Percentiles rank a stretch among this genome's conserved stretches.
Evolutionary conservation across 2,329 filamentous ascomycete species (phyloP).

Genomic region (Fusarium cyanostomum): DNA sequence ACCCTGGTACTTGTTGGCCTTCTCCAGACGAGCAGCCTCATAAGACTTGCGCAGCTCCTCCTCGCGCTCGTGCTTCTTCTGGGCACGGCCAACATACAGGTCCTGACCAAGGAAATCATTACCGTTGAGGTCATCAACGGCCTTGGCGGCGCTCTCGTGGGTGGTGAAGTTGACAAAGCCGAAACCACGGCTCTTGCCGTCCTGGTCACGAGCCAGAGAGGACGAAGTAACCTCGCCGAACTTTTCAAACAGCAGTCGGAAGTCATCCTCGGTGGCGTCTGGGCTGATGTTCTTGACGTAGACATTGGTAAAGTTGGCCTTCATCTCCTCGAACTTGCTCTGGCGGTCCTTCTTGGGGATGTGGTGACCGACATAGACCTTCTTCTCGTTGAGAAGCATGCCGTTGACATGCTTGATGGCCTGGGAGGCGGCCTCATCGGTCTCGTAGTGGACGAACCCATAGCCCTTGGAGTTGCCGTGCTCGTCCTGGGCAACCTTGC

Average conservation of each 20-base stretch:
- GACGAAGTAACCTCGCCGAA: conserved; percentile 96
- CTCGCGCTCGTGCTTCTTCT: conserved; percentile 99
- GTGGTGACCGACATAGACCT: conserved; percentile 99
- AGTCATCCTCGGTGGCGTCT: conserved; percentile 91
- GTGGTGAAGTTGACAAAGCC: conserved; percentile 96
- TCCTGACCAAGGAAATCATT: conserved; percentile 94
- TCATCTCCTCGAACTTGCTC: conserved; percentile 99
- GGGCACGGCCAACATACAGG: conserved; percentile 95
- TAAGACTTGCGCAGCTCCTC: conserved; percentile 99
- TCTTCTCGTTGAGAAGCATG: conserved; percentile 99
- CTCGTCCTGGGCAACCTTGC: conserved; percentile 99
- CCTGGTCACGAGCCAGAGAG: conserved; percentile 86
- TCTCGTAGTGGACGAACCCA: conserved; percentile 99
- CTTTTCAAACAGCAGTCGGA: conserved; percentile 91
- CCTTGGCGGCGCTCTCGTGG: conserved; percentile 85
- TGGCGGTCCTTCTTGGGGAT: conserved; percentile 99
- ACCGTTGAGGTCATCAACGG: conserved; percentile 91
- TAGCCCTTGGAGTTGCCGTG: conserved; percentile 97
- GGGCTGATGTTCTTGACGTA: conserved; percentile 97
- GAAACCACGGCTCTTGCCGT: conserved; percentile 94
- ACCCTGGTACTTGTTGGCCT: conserved; percentile 98
- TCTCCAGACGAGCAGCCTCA: conserved; percentile 96
- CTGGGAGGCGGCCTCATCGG: conserved; percentile 93
- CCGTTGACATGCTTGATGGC: conserved; percentile 99
- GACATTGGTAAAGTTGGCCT: conserved; percentile 99